Evolutionary conservation across 2,329 filamentous ascomycete genomes (phyloP), one percentile per base, ranked within the genome.

Genomic region (Juglanconis sp.): DNA sequence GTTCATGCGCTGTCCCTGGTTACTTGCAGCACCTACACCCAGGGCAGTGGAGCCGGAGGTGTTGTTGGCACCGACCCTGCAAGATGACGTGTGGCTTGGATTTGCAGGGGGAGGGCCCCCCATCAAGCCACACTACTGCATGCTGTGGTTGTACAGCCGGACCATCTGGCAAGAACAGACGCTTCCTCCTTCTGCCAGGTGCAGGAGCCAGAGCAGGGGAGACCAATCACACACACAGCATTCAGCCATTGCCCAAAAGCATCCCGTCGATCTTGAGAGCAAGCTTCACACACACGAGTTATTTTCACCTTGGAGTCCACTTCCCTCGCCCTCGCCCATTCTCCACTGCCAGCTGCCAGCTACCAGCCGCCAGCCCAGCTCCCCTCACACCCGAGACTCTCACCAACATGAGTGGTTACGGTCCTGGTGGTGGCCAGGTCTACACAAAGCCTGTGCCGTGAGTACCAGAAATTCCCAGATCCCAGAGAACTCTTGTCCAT

Each of bases 381-480:
- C 17, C 17, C 17, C 17, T 17, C 17, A 17, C 17, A 17, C 24
- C 24, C 24, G 24, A 24, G 24, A n/a, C 48, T 51, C 59, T 53
- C n/a, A 24, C 34, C 60, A 63, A 17, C 10, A 72, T 72, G 70
- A 72, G 70, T 61, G 70, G 69, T n/a, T 69, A 69, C 62, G 70
- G 70, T 52, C 69, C 67, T 59, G 69, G 69, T 13, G 70, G 70
- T 5, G 61, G 66, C 52, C 61, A 69, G 55, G 66, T 70, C 9
- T 65, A 66, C 30, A 70, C 69, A 13, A 71, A 73, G 51, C 73
- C 73, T 7, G 65, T 65, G 5, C 73, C 73, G 73, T 75, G 61
- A 65, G 72, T 68, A 11, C 42, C 36, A 24, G 38, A 9, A 17
- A 36, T 5, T 24, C 15, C n/a, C 31, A 24, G 24, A 24, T 24